Evolutionary conservation across 345 rosid species (phyloP), one percentile per base, ranked within the genome.

Genomic region (Acer yangbiense): DNA sequence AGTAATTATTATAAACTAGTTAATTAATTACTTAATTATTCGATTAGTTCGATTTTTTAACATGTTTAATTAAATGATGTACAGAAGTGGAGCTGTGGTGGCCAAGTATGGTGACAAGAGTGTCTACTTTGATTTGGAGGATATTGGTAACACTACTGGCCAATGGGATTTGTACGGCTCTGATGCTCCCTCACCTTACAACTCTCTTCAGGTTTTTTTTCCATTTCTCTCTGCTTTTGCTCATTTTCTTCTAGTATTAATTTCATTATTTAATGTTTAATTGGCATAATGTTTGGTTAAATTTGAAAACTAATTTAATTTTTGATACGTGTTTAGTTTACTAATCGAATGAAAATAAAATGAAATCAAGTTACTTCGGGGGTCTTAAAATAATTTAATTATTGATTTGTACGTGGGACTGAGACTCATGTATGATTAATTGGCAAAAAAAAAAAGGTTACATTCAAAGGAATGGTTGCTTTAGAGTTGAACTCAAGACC

Each of bases 61-160:
- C 6, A 54, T 54, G 58, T 16, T 54, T 14, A 12, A 50, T 11
- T 11, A 16, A 4, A 54, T 54, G n/a, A 54, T 54, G n/a, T 60
- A 9, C 68, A 90, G 97, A 83, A 75, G 74, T 73, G 91, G 94
- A 70, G 88, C 88, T 32, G 94, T 91, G 67, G 90, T 90, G 77
- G 99, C 98, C 1, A 92, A 93, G 85, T 93, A 96, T 79, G 97
- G 99, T 65, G 98, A 94, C 77, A 96, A 92, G 91, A 96, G 97
- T 83, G 93, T 96, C 8, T 96, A 92, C 90, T 96, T 96, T 76
- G 98, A 96, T 84, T 83, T 93, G 89, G 97, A 92, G 86, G 99
- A 96, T 86, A 83, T 92, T 80, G 98, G 97, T 35, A 96, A 92
- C 91, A 93, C 99, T 55, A 96, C 98, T 41, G 97, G 98, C 9